Evolutionary conservation across 1,284 basidiomycete species (phyloP).

Genomic region (Leccinum griseonigrum): DNA sequence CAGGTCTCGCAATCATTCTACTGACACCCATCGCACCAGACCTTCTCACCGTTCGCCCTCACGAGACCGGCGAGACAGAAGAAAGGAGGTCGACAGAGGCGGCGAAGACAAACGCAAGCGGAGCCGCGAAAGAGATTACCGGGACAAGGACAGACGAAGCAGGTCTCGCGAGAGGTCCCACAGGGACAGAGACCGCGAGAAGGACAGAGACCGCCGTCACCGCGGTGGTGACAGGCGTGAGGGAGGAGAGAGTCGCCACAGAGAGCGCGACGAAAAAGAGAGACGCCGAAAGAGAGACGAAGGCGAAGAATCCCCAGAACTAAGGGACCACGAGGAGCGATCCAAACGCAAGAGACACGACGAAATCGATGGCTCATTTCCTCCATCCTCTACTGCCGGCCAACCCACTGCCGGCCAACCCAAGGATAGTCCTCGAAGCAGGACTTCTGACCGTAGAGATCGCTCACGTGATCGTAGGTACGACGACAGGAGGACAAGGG

Average conservation of each 20-base stretch:
- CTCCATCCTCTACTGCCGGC: constrained; percentile 33
- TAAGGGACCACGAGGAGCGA: constrained; percentile 47
- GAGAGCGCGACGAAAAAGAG: constrained; percentile 48
- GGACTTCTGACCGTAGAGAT: constrained; percentile 46
- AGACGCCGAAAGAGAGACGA: constrained; percentile 62
- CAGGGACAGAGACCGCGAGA: constrained; percentile 45
- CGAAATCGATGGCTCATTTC: constrained; percentile 41
- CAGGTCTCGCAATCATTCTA: constrained; percentile 68
- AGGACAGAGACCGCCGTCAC: constrained; percentile 46
- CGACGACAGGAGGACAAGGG: constrained; percentile 49
- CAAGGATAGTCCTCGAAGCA: constrained; percentile 55
- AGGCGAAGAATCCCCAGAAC: constrained; percentile 43
- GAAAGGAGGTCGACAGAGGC: constrained; percentile 52
- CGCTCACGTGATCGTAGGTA: constrained; percentile 56
- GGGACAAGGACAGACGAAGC: constrained; percentile 45
- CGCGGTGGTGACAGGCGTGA: constrained; percentile 50
- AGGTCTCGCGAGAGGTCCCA: constrained; percentile 44
- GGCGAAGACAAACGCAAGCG: constrained; percentile 51
- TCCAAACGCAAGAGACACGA: constrained; percentile 55
- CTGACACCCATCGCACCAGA: constrained; percentile 67
- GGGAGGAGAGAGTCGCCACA: constrained; percentile 40
- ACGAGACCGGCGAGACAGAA: constrained; percentile 48
- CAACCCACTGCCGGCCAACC: constrained; percentile 27
- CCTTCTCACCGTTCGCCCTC: constrained; percentile 71
- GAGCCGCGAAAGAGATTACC: constrained; percentile 51